A percentile compares a stretch with the other conserved stretches of the same genome.
Conservation (phyloP, 176 grass and related monocot genomes). For the Secale cereale region DNA sequence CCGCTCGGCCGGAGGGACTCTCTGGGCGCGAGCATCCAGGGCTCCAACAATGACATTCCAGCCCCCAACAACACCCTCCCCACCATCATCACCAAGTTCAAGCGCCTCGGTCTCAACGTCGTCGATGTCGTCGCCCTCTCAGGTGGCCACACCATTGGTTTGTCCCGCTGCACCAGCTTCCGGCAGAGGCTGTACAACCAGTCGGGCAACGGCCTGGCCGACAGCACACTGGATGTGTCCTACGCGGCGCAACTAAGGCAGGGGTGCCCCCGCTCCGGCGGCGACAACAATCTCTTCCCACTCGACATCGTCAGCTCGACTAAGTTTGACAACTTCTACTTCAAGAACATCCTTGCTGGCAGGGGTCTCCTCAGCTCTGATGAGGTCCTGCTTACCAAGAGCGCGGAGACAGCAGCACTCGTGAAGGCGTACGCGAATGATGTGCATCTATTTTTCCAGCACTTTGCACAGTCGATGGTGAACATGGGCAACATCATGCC, state of each 20-base stretch:
- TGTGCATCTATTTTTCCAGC: constrained; percentile 68
- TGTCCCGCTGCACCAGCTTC: constrained; percentile 81
- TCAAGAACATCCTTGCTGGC: constrained; percentile 60
- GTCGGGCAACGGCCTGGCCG: constrained; percentile 58
- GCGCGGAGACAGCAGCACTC: constrained; percentile 41
- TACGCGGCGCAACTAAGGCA: constrained; percentile 46
- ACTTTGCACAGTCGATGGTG: constrained; percentile 85
- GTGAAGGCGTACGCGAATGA: constrained; percentile 72
- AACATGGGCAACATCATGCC: constrained; percentile 89
- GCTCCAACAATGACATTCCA: constrained; percentile 91
- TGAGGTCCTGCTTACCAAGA: constrained; percentile 70
- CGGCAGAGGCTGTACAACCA: constrained; percentile 95
- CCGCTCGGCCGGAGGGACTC: constrained; percentile 89
- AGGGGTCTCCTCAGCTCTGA: constrained; percentile 90
- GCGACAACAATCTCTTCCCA: constrained; percentile 85
- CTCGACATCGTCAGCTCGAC: constrained; percentile 52
- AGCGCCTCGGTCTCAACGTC: constrained; percentile 62
- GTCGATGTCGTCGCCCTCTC: constrained; percentile 78
- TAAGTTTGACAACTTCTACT: constrained; percentile 91
- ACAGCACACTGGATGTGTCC: constrained; percentile 50
- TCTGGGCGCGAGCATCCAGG: constrained; percentile 63
- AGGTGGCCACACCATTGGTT: constrained; percentile 86
- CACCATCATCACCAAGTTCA: constrained; percentile 93
- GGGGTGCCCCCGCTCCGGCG: constrained; percentile 65
- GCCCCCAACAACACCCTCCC: constrained; percentile 92